Conservation (phyloP, 139 green algal species). For the Eudorina sp. region DNA sequence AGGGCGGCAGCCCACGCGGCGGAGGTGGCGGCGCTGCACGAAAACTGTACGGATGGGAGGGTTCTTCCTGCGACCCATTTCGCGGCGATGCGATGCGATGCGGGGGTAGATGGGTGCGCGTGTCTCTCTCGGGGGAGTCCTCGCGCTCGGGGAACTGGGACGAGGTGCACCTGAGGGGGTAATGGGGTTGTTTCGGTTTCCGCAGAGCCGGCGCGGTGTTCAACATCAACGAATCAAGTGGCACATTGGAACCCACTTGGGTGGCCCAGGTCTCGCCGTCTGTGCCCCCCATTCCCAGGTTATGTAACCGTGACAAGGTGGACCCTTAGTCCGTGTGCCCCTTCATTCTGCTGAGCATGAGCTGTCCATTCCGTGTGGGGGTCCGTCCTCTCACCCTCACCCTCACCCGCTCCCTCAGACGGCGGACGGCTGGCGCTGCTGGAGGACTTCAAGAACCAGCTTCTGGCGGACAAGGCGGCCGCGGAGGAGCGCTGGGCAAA, state of each 20-base stretch:
- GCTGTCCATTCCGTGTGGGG: background rate
- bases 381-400: background rate
- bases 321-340: too few relatives aligned
- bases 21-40: slow-evolving; percentile 17
- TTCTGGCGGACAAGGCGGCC: slow-evolving; percentile 32
- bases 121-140: background rate
- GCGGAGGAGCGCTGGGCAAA: slow-evolving; percentile 22
- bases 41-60: slow-evolving; percentile 16
- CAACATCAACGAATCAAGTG: background rate
- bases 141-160: too few relatives aligned
- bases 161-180: too few relatives aligned
- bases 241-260: background rate
- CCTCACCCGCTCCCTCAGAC: background rate
- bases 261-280: background rate
- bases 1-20: background rate
- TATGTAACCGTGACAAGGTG: background rate
- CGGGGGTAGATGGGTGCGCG: background rate
- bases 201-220: background rate
- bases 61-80: too few relatives aligned
- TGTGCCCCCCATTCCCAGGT: background rate
- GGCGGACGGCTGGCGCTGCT: slow-evolving; percentile 10
- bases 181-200: too few relatives aligned
- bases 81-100: background rate
- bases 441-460: slow-evolving; percentile 47
- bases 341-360: too few relatives aligned